phyloP scores from a whole-genome alignment of 768 basidiomycete genomes.

The Leccinum subtestaceum region DNA sequence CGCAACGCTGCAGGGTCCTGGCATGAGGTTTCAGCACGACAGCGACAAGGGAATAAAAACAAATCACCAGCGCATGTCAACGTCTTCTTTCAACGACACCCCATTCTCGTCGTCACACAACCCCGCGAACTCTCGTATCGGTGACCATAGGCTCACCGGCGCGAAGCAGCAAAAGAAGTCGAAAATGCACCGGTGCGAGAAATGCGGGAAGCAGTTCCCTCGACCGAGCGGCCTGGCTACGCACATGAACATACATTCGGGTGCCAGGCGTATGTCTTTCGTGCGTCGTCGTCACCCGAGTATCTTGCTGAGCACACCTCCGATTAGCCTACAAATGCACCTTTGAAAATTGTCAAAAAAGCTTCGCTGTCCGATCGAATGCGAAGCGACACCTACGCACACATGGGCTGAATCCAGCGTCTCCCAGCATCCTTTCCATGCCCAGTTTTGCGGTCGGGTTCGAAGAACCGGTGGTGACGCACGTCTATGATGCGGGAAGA shows the following conservation, averaged over 20 bases:
- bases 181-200: slow-evolving; percentile 49
- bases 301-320: slow-evolving; percentile 7
- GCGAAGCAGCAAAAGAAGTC: slow-evolving; percentile 33
- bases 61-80: slow-evolving; percentile 14
- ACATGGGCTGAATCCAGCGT: slow-evolving; percentile 50
- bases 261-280: slow-evolving; percentile 43
- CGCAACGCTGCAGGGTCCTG: slow-evolving; percentile 18
- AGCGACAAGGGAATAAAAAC: slow-evolving; percentile 3
- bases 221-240: slow-evolving; percentile 51
- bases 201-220: slow-evolving; percentile 46
- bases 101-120: slow-evolving; percentile 14
- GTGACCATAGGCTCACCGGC: slow-evolving; percentile 13
- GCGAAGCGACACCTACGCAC: slow-evolving; percentile 78
- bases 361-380: slow-evolving; percentile 78
- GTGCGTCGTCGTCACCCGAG: not conserved
- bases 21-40: slow-evolving; percentile 25
- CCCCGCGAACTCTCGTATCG: not conserved
- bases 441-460: slow-evolving; percentile 40
- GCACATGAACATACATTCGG: slow-evolving; percentile 53
- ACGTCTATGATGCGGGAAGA: slow-evolving; percentile 39
- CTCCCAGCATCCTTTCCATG: slow-evolving; percentile 17
- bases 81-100: slow-evolving; percentile 1
- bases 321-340: slow-evolving; percentile 42
- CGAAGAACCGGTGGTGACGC: slow-evolving; percentile 44
- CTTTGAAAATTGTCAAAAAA: slow-evolving; percentile 58